Percentiles rank a stretch among this genome's conserved stretches.
Conservation (phyloP, 305 asterid species). For the Fraxinus ornus region DNA sequence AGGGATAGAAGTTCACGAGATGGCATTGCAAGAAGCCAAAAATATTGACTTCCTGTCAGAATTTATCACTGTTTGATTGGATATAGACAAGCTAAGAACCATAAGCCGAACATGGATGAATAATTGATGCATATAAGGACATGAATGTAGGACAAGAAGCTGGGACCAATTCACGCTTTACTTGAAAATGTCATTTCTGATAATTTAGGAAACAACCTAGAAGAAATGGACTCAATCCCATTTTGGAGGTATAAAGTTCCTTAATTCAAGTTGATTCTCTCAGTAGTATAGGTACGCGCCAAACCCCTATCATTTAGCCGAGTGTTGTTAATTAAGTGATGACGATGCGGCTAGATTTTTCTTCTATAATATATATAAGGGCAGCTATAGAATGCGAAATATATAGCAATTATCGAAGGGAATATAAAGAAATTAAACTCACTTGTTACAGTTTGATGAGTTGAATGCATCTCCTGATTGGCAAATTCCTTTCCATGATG, state of each 20-base stretch:
- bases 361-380: not conserved
- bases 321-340: not conserved
- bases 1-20: conserved; percentile 21
- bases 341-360: not conserved
- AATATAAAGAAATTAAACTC: conserved; percentile 20
- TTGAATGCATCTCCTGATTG: conserved; percentile 66
- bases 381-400: not conserved
- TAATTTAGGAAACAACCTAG: not conserved
- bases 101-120: not conserved
- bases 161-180: not conserved
- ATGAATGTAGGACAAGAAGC: not conserved
- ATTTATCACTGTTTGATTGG: not conserved
- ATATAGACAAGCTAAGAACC: not conserved
- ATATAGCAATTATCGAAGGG: not conserved
- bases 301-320: not conserved
- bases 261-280: not conserved
- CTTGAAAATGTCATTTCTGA: not conserved
- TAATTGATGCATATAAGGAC: not conserved
- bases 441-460: conserved; percentile 75
- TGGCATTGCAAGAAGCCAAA: conserved; percentile 22
- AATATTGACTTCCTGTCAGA: not conserved
- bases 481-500: conserved; percentile 81
- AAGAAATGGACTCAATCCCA: not conserved
- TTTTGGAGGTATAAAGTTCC: not conserved
- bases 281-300: not conserved